phyloP scores from a whole-genome alignment of 2,329 filamentous ascomycete genomes.

The Trichoderma cornu-damae region DNA sequence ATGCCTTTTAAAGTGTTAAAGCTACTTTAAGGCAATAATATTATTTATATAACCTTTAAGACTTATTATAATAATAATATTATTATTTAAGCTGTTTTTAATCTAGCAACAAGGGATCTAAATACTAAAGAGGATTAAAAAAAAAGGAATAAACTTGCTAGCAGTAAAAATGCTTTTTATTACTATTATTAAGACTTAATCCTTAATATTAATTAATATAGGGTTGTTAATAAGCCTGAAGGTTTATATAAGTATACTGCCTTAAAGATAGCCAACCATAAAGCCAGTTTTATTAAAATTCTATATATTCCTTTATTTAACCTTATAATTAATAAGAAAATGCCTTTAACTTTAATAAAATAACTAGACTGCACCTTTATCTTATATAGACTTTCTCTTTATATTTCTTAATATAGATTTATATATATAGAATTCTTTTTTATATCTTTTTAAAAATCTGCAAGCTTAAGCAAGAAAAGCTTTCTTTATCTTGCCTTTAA shows the following conservation, averaged over 20 bases:
- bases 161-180: no score
- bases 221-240: neutral
- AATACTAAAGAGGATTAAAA: neutral
- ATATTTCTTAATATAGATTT: neutral
- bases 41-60: conserved; percentile 12
- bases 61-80: conserved; percentile 2
- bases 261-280: conserved; percentile 4
- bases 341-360: neutral
- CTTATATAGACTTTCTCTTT: neutral
- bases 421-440: neutral
- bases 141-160: neutral
- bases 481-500: neutral
- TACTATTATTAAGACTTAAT: neutral
- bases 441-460: neutral
- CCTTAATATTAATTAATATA: neutral
- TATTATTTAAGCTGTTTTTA: neutral
- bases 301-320: conserved; percentile 10
- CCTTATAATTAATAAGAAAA: neutral
- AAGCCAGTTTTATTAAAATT: conserved; percentile 5
- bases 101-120: neutral
- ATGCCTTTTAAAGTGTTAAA: conserved; percentile 3
- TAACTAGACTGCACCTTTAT: neutral
- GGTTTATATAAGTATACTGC: neutral
- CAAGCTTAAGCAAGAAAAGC: neutral
- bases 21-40: neutral